A percentile compares a stretch with the other conserved stretches of the same genome.
phyloP scores from a whole-genome alignment of 306 rosid species.

The Oemleria cerasiformis region DNA sequence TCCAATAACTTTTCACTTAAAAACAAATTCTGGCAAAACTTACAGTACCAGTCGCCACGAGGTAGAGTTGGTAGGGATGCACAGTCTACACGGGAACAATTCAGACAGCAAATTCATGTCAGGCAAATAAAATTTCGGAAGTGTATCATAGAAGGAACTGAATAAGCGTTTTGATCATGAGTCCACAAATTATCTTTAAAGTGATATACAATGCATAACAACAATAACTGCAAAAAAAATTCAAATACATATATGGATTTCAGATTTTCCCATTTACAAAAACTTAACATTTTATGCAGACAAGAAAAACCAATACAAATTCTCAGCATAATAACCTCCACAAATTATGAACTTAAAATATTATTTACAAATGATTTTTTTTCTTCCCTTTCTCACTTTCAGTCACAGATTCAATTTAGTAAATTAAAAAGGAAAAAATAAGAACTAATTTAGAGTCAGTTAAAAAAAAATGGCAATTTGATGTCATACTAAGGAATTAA shows the following conservation, averaged over 20 bases:
- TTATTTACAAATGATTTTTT: background rate
- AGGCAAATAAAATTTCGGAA: background rate
- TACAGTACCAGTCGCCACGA: constrained; percentile 85
- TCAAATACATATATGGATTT: background rate
- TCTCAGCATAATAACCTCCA: background rate
- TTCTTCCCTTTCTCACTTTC: background rate
- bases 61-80: constrained; percentile 75
- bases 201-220: background rate
- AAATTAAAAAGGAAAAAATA: background rate
- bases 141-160: background rate
- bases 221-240: background rate
- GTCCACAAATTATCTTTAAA: background rate
- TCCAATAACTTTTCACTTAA: constrained; percentile 59
- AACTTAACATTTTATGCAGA: background rate
- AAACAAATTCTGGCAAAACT: constrained; percentile 78
- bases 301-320: background rate
- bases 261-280: background rate
- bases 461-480: background rate
- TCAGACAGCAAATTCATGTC: background rate
- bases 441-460: background rate
- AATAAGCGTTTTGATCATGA: background rate
- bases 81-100: constrained; percentile 64
- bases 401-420: background rate
- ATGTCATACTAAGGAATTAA: background rate
- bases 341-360: background rate